Conservation (phyloP, 2,329 filamentous ascomycete species). For the Ascosphaera aggregata region DNA sequence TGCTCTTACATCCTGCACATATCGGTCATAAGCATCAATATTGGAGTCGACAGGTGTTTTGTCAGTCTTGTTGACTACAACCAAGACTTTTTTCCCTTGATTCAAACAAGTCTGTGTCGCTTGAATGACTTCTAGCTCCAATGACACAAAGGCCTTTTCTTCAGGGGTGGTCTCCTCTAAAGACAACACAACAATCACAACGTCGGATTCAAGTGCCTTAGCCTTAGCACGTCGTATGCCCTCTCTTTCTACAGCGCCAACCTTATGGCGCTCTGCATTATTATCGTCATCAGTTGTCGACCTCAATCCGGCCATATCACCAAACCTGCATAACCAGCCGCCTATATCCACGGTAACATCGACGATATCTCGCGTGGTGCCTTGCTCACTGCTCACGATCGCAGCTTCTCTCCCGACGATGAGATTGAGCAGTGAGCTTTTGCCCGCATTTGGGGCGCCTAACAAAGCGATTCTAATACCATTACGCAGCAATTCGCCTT, state of each 20-base stretch:
- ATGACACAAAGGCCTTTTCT: conserved; percentile 11
- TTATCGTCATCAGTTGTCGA: conserved; percentile 12
- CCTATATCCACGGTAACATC: conserved; percentile 76
- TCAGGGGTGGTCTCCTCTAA: conserved; percentile 29
- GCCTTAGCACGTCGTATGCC: conserved; percentile 71
- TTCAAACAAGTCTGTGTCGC: conserved; percentile 28
- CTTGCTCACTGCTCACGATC: conserved; percentile 81
- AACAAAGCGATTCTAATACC: conserved; percentile 73
- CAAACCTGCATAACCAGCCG: conserved; percentile 80
- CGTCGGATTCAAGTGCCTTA: conserved; percentile 60
- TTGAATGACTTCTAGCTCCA: conserved; percentile 33
- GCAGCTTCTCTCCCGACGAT: conserved; percentile 83
- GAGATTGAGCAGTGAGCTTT: conserved; percentile 78
- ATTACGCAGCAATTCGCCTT: conserved; percentile 60
- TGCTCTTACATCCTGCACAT: neutral
- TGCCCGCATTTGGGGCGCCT: conserved; percentile 82
- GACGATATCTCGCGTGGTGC: conserved; percentile 82
- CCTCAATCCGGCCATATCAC: conserved; percentile 79
- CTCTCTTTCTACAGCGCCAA: conserved; percentile 64
- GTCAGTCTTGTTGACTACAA: conserved; percentile 39
- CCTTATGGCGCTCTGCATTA: conserved; percentile 9
- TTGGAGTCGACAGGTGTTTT: conserved; percentile 11
- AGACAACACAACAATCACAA: conserved; percentile 61
- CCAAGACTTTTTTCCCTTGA: conserved; percentile 28
- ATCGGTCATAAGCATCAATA: neutral